A percentile compares a stretch with the other conserved stretches of the same genome.
Evolutionary conservation across 2,329 filamentous ascomycete species (phyloP).

Genomic region (Macrophomina pseudophaseolina): DNA sequence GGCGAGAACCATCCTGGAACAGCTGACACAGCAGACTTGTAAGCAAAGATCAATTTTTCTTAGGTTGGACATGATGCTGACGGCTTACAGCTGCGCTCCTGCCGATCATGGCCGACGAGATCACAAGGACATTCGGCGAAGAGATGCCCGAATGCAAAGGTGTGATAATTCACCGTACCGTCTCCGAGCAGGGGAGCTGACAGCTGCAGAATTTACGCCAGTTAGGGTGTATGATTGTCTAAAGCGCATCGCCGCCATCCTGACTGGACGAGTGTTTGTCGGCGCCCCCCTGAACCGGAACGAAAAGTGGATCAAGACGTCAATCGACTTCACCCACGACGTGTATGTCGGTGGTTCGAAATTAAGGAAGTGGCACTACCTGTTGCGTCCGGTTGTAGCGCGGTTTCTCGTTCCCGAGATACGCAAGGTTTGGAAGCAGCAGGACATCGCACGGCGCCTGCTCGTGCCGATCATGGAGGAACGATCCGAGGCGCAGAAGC

Average conservation of each 20-base stretch:
- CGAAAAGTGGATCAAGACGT: constrained; percentile 52
- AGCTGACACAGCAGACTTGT: constrained; percentile 26
- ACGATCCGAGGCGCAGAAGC: constrained; percentile 20
- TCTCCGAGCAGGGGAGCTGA: constrained; percentile 35
- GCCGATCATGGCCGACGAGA: constrained; percentile 31
- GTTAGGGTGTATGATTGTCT: constrained; percentile 35
- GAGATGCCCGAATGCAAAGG: constrained; percentile 35
- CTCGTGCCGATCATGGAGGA: constrained; percentile 26
- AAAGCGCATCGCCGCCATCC: constrained; percentile 43
- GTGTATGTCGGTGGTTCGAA: constrained; percentile 19
- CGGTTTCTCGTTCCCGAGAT: constrained; percentile 11
- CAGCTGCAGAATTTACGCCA: neutral
- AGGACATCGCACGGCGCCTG: constrained; percentile 21
- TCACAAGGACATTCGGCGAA: constrained; percentile 37
- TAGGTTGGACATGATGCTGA: constrained; percentile 33
- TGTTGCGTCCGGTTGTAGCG: constrained; percentile 13
- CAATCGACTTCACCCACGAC: constrained; percentile 53
- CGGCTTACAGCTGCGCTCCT: constrained; percentile 38
- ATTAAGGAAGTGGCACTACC: constrained; percentile 13
- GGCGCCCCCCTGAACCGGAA: constrained; percentile 53
- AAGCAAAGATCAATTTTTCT: neutral
- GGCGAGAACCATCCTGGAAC: constrained; percentile 26
- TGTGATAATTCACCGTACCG: constrained; percentile 36
- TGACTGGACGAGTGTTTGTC: constrained; percentile 50
- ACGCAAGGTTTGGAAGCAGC: constrained; percentile 22